These are phyloP conservation scores for Dipteronia dyeriana DNA, from an alignment of 345 rosid genomes.

Conservation along the genomic window DNA sequence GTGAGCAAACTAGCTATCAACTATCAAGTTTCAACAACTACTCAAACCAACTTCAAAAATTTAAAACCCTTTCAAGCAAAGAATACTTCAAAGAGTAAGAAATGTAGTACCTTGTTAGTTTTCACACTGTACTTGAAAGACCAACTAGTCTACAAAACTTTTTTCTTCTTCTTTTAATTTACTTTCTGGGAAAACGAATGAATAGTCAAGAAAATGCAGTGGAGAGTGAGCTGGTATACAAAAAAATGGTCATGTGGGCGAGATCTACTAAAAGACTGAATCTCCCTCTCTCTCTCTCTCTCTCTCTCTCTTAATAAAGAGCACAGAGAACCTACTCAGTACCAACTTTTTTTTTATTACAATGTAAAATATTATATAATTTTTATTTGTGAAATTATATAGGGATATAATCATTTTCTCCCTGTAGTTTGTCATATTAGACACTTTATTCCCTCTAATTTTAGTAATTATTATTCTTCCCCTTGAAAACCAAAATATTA, in stretches of 20 bases:
- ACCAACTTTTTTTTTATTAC: conserved; percentile 18
- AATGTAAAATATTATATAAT: background rate
- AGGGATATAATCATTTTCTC: too few species aligned
- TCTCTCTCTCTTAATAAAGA: background rate
- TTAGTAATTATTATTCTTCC: too few species aligned
- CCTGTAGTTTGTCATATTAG: too few species aligned
- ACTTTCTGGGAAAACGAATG: background rate
- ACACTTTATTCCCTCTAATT: too few species aligned
- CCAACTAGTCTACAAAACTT: background rate
- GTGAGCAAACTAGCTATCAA: conserved; percentile 15
- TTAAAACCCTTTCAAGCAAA: background rate
- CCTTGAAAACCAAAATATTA: too few species aligned
- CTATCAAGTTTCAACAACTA: conserved; percentile 34
- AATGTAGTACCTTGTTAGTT: conserved; percentile 3
- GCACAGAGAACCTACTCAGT: background rate
- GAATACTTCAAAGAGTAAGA: background rate
- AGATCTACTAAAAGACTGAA: conserved; percentile 22
- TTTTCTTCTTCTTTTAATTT: background rate
- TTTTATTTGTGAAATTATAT: too few species aligned
- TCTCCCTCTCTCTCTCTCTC: background rate
- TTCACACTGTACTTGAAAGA: background rate
- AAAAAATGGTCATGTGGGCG: background rate
- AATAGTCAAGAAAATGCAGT: background rate
- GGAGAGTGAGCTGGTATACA: background rate
- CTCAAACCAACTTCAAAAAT: conserved; percentile 34